These are phyloP conservation scores for Ligustrum vulgare DNA, from an alignment of 257 asterid genomes.

Conservation along the genomic window DNA sequence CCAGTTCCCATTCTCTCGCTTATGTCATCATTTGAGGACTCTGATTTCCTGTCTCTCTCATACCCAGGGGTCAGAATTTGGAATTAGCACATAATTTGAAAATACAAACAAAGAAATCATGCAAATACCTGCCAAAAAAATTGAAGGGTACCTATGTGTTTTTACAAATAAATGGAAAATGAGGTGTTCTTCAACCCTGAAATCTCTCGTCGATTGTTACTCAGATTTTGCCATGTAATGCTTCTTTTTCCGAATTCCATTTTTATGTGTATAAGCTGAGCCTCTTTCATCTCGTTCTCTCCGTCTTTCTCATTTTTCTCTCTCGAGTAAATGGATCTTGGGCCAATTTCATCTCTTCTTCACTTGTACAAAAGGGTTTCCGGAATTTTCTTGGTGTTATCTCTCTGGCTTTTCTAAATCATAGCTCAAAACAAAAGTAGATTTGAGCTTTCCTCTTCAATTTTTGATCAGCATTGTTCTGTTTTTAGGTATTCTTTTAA, in stretches of 20 bases:
- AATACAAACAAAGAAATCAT: constrained; percentile 11
- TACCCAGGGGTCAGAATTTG: not conserved
- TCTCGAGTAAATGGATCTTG: constrained; percentile 31
- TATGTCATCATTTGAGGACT: constrained; percentile 1
- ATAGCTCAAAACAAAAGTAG: not conserved
- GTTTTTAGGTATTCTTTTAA: not conserved
- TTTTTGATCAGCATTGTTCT: constrained; percentile 19
- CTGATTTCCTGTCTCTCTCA: constrained; percentile 13
- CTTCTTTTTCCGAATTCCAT: constrained; percentile 20
- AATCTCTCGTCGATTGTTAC: constrained; percentile 34
- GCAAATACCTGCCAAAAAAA: not conserved
- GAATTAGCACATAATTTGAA: not conserved
- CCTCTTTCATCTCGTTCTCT: constrained; percentile 5
- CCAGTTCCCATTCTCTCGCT: not conserved
- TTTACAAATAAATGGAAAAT: constrained; percentile 10
- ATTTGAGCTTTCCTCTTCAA: constrained; percentile 8
- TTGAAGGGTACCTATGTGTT: not conserved
- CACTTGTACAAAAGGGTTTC: constrained; percentile 25
- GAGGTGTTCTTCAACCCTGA: constrained; percentile 40
- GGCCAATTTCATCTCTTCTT: constrained; percentile 18
- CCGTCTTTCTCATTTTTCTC: not conserved
- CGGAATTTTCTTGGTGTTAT: constrained; percentile 19
- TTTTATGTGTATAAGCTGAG: not conserved
- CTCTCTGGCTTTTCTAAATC: not conserved
- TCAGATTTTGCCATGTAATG: constrained; percentile 32